These are phyloP conservation scores for Rauvolfia tetraphylla DNA, from an alignment of 257 asterid species.

Conservation along the genomic window DNA sequence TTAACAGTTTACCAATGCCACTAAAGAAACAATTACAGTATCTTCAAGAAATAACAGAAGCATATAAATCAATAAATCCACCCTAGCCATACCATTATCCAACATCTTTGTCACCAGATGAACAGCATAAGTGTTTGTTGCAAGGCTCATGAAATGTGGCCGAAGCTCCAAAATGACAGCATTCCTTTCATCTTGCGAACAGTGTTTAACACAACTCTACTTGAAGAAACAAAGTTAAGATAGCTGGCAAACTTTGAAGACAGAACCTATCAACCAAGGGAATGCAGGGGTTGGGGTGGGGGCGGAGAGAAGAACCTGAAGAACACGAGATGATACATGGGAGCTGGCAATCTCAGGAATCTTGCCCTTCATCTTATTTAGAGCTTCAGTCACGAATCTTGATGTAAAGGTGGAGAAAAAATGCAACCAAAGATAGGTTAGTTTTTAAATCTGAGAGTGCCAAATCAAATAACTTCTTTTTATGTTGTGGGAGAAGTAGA, in stretches of 20 bases:
- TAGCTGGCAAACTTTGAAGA: slow-evolving; percentile 16
- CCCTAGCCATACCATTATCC: slow-evolving; percentile 58
- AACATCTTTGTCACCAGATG: slow-evolving; percentile 79
- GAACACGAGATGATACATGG: slow-evolving; percentile 85
- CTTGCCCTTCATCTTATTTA: slow-evolving; percentile 84
- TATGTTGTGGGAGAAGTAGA: background rate
- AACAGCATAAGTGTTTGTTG: slow-evolving; percentile 75
- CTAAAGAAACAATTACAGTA: background rate
- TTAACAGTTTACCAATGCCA: background rate
- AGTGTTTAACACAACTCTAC: slow-evolving; percentile 81
- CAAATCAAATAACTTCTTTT: background rate
- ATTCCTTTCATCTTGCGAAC: slow-evolving; percentile 76
- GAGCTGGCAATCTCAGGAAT: slow-evolving; percentile 87
- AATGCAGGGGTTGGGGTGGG: background rate
- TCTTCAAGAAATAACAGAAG: background rate
- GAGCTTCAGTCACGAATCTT: slow-evolving; percentile 79
- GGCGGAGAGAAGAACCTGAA: slow-evolving; percentile 58
- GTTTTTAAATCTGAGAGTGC: background rate
- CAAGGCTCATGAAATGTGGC: slow-evolving; percentile 64
- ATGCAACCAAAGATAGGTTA: background rate
- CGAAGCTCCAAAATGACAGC: slow-evolving; percentile 68
- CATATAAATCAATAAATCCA: background rate
- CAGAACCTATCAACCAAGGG: slow-evolving; percentile 5
- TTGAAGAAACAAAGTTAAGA: slow-evolving; percentile 10
- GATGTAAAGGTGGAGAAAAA: background rate